A percentile compares a stretch with the other conserved stretches of the same genome.
Conservation (phyloP, 1,284 basidiomycete genomes). For the Pyrrhoderma noxium region DNA sequence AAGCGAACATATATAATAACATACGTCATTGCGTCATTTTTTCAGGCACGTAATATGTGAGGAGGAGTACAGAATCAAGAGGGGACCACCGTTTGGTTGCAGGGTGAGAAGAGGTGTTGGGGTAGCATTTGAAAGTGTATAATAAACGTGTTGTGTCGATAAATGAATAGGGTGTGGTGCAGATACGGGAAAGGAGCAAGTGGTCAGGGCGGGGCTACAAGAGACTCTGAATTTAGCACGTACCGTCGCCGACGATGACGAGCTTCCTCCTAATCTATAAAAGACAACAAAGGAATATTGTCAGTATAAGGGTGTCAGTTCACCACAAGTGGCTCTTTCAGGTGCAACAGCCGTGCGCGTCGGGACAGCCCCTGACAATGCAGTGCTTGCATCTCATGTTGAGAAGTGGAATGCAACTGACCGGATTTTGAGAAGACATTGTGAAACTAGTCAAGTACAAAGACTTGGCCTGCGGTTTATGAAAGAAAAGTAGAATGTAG, state of each 20-base stretch:
- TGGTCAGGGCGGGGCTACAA: constrained; percentile 12
- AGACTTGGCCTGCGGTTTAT: too few relatives aligned
- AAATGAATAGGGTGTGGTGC: neutral
- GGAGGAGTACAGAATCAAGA: neutral
- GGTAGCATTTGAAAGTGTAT: neutral
- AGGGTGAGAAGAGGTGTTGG: too few relatives aligned
- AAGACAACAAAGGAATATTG: neutral
- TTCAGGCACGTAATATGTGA: constrained; percentile 6
- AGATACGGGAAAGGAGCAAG: constrained; percentile 3
- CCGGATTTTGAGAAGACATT: neutral
- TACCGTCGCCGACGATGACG: constrained; percentile 77
- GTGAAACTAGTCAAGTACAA: neutral
- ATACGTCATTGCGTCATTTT: constrained; percentile 9
- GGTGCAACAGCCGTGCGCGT: too few relatives aligned
- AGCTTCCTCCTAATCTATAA: constrained; percentile 65
- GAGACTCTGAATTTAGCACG: constrained; percentile 30
- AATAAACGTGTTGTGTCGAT: neutral
- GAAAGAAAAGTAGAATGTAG: too few relatives aligned
- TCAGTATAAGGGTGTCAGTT: too few relatives aligned
- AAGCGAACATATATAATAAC: neutral
- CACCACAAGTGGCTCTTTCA: too few relatives aligned
- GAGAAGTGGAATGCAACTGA: too few relatives aligned
- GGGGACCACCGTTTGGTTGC: neutral
- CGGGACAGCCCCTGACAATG: too few relatives aligned
- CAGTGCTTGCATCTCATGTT: too few relatives aligned